Conservation (phyloP, 2,329 filamentous ascomycete species). For the Penicillium fuscoglaucum region DNA sequence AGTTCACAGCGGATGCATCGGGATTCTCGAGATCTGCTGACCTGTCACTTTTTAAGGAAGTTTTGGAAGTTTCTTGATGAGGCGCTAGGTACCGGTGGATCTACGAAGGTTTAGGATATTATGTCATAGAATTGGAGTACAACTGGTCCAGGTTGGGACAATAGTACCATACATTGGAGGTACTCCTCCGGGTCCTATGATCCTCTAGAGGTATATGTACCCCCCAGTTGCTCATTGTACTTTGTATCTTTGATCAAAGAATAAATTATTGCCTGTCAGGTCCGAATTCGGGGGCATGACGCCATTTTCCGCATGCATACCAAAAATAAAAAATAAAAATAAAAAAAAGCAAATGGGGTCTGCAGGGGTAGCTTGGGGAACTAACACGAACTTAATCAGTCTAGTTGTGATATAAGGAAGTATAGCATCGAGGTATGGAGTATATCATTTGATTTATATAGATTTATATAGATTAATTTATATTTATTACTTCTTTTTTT, state of each 20-base stretch:
- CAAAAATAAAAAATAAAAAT: neutral
- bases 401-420: neutral
- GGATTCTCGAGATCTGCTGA: slow-evolving; percentile 1
- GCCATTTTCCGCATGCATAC: slow-evolving; percentile 20
- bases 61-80: neutral
- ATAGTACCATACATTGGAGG: neutral
- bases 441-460: neutral
- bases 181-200: too few relatives aligned
- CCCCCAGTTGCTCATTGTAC: neutral
- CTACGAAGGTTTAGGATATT: slow-evolving; percentile 2
- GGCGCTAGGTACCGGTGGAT: neutral
- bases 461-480: neutral
- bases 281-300: slow-evolving; percentile 11
- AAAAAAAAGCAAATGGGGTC: slow-evolving; percentile 13
- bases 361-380: slow-evolving; percentile 27
- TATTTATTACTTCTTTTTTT: neutral
- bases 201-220: neutral
- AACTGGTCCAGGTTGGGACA: neutral
- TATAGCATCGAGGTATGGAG: neutral
- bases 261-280: neutral
- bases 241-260: neutral
- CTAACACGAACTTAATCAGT: slow-evolving; percentile 18
- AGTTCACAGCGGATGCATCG: neutral
- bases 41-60: neutral
- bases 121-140: slow-evolving; percentile 5